phyloP scores from a whole-genome alignment of 257 asterid genomes.

The Anisodus tanguticus region DNA sequence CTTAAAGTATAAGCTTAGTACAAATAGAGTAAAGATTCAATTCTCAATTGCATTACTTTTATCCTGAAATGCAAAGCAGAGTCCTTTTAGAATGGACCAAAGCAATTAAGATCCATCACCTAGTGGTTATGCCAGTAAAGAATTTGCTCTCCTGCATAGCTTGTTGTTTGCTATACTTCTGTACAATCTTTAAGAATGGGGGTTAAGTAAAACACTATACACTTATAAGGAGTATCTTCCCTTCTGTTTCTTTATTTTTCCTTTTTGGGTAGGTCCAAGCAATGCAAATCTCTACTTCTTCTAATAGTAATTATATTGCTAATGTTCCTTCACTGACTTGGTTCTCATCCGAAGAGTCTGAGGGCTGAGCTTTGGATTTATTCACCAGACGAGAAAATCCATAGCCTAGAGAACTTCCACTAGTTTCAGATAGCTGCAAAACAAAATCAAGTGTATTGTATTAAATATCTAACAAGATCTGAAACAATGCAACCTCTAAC shows the following conservation, averaged over 20 bases:
- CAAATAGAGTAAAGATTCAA: no score
- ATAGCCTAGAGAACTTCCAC: constrained; percentile 95
- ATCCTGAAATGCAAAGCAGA: not conserved
- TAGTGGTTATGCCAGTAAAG: not conserved
- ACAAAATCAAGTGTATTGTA: constrained; percentile 17
- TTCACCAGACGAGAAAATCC: constrained; percentile 68
- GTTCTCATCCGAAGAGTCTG: constrained; percentile 72
- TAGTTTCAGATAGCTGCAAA: constrained; percentile 76
- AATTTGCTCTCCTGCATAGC: constrained; percentile 31
- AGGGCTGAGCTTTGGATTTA: constrained; percentile 62
- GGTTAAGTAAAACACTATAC: constrained; percentile 45
- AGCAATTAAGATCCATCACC: constrained; percentile 36
- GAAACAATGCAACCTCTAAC: not conserved
- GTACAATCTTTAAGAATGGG: constrained; percentile 49
- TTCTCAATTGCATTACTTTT: not conserved
- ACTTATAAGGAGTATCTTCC: constrained; percentile 18
- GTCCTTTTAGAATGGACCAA: constrained; percentile 31
- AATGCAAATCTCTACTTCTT: constrained; percentile 18
- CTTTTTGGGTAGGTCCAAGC: not conserved
- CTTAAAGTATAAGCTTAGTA: no score
- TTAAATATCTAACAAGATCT: constrained; percentile 19
- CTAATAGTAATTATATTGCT: constrained; percentile 43
- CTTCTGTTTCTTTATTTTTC: not conserved
- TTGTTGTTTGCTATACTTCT: constrained; percentile 44
- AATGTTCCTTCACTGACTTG: constrained; percentile 73